Evolutionary conservation across 2,329 filamentous ascomycete species (phyloP).

Genomic region (Paraphaeosphaeria sporulosa): DNA sequence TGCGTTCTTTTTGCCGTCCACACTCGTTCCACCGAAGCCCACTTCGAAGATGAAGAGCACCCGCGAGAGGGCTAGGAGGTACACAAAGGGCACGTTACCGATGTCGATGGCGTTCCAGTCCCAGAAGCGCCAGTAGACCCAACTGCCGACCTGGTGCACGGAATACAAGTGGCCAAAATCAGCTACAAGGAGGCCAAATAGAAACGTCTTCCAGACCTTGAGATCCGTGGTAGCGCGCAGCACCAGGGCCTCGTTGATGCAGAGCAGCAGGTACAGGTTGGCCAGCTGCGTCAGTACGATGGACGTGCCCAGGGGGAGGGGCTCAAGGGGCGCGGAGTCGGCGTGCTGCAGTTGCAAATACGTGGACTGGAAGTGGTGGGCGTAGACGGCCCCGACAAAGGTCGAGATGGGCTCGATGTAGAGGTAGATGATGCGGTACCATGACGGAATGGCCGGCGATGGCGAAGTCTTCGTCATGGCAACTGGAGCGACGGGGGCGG

Average conservation of each 20-base stretch:
- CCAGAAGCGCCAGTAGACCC: conserved; percentile 69
- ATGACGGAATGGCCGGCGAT: conserved; percentile 60
- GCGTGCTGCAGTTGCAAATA: conserved; percentile 73
- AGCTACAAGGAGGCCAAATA: conserved; percentile 74
- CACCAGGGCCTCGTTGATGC: conserved; percentile 78
- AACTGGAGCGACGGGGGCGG: conserved; percentile 17
- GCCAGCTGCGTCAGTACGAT: conserved; percentile 77
- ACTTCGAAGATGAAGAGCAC: conserved; percentile 36
- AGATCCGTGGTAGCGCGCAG: conserved; percentile 73
- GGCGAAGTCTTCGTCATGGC: conserved; percentile 30
- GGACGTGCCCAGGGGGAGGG: conserved; percentile 66
- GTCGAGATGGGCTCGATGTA: conserved; percentile 70
- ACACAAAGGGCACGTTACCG: conserved; percentile 76
- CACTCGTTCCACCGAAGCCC: conserved; percentile 26
- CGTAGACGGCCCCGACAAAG: conserved; percentile 61
- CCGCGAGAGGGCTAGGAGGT: conserved; percentile 62
- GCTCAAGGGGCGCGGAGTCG: conserved; percentile 55
- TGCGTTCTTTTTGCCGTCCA: conserved; percentile 18
- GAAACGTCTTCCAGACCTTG: conserved; percentile 72
- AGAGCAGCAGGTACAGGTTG: conserved; percentile 80
- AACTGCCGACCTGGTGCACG: conserved; percentile 64
- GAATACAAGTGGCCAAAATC: conserved; percentile 79
- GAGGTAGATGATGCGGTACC: conserved; percentile 78
- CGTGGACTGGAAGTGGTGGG: conserved; percentile 57
- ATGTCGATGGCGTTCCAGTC: conserved; percentile 73